phyloP scores from a whole-genome alignment of 2,329 filamentous ascomycete genomes.

The Sarocladiaceae sp. region DNA sequence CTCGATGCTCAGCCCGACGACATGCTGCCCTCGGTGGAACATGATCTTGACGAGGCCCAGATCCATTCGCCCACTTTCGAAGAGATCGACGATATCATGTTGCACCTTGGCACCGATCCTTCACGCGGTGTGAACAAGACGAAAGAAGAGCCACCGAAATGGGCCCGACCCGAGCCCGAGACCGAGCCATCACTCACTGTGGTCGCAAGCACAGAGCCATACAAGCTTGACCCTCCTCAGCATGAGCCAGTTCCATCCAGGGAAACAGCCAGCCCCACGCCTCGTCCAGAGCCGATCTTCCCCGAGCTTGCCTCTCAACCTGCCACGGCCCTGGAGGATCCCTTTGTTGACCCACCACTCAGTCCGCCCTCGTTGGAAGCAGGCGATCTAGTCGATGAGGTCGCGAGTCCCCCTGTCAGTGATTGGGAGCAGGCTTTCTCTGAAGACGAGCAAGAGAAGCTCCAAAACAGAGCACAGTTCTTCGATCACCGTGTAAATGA shows the following conservation, averaged over 20 bases:
- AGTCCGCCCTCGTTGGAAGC: constrained; percentile 48
- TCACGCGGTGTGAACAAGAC: constrained; percentile 69
- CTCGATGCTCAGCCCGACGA: constrained; percentile 15
- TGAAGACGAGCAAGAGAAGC: constrained; percentile 77
- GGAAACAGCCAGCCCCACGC: constrained; percentile 70
- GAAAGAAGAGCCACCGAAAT: constrained; percentile 40
- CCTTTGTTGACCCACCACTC: constrained; percentile 50
- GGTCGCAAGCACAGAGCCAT: constrained; percentile 42
- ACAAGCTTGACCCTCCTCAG: constrained; percentile 44
- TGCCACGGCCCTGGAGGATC: constrained; percentile 48
- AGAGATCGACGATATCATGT: constrained; percentile 92
- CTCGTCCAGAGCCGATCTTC: constrained; percentile 47
- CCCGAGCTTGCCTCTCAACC: constrained; percentile 43
- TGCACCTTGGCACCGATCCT: constrained; percentile 69
- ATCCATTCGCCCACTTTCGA: constrained; percentile 57
- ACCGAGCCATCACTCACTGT: constrained; percentile 12
- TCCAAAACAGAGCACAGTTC: constrained; percentile 77
- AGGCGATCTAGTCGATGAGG: constrained; percentile 25
- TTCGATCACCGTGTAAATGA: constrained; percentile 90
- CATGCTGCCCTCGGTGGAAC: constrained; percentile 12
- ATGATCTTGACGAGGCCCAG: constrained; percentile 17
- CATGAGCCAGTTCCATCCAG: constrained; percentile 51
- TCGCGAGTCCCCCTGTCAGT: constrained; percentile 64
- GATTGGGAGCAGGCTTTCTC: constrained; percentile 91
- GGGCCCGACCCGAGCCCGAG: constrained; percentile 20